Base-by-base conservation (phyloP, 192 early-diverging fungal species). In the Diversispora eburnea region DNA sequence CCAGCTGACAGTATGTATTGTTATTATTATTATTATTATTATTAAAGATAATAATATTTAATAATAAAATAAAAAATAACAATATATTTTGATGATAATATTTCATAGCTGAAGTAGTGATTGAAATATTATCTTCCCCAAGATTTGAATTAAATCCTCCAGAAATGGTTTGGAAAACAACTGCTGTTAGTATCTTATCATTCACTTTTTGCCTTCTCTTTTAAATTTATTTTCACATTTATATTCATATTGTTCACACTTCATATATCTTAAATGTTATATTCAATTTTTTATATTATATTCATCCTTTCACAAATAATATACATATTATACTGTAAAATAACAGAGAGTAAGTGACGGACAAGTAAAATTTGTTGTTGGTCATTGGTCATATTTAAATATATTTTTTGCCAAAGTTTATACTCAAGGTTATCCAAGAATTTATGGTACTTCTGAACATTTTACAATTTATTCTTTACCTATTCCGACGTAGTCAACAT, bases 131-230 rank as follows among this genome's bases (percentile, higher is more conserved):
- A 42, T 17, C 33, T 17, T 62, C 42, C 4, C 60, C 60, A 17
- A 9, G 9, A 17, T 62, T 41, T 62, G 60, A 62, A 5, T 62
- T 62, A 6, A 62, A 5, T 42, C 60, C 60, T 5, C 60, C 60
- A 17, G 60, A 62, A 62, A 62, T 62, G 33, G 39, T 62, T 62
- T 62, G 60, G 60, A 62, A 62, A 62, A 62, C 60, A 9, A 62
- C 60, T 17, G 60, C 60, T 15, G 60, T 62, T 12, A 62, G 60
- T 62, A 17, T 54, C 12, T 54, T 10, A 54, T 54, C 17, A 8
- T 52, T 52, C 9, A 3, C 17, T 15, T 15, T 52, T 9, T 3
- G 49, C 8, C 51, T 51, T 54, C 51, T 62, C 9, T 62, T 42
- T 42, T n/a, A 42, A 39, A 62, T 41, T 15, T 42, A 41, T 3